Evolutionary conservation across 1,284 basidiomycete genomes (phyloP).

Genomic region (Vanrija humicola): DNA sequence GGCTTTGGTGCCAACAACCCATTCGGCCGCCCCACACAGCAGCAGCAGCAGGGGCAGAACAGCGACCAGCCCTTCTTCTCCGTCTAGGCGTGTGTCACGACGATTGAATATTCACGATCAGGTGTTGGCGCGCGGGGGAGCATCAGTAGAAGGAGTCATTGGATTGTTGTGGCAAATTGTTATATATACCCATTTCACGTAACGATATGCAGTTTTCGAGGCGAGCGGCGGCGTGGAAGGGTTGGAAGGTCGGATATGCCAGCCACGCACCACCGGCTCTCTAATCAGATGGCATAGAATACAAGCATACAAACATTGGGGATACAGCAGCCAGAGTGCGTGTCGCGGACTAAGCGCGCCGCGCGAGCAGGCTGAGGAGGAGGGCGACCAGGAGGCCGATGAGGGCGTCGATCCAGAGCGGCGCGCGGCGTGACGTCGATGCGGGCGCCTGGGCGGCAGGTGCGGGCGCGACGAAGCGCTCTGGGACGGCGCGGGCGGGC

Average conservation of each 20-base stretch:
- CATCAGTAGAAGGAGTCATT: background rate
- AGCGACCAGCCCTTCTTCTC: slow-evolving; percentile 80
- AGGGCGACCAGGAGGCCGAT: slow-evolving; percentile 41
- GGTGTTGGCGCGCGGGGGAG: background rate
- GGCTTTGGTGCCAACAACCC: slow-evolving; percentile 60
- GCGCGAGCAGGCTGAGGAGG: slow-evolving; percentile 11
- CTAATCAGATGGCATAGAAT: too few species aligned
- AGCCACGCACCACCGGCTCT: too few species aligned
- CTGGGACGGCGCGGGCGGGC: background rate
- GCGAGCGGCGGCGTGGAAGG: background rate
- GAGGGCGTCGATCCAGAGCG: slow-evolving; percentile 17
- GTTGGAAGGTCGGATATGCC: too few species aligned
- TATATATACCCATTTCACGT: background rate
- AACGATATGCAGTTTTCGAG: background rate
- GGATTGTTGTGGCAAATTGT: background rate
- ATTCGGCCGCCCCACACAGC: slow-evolving; percentile 56
- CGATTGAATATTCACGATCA: background rate
- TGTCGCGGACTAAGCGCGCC: background rate
- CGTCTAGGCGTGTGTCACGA: slow-evolving; percentile 50
- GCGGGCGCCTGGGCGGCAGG: background rate
- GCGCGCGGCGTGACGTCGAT: background rate
- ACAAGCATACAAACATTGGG: too few species aligned
- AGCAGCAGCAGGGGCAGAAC: slow-evolving; percentile 33
- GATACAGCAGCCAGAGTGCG: too few species aligned
- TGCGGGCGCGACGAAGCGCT: background rate